Percentiles rank a stretch among this genome's conserved stretches.
Conservation (phyloP, 306 rosid genomes). For the Argentina anserina region DNA sequence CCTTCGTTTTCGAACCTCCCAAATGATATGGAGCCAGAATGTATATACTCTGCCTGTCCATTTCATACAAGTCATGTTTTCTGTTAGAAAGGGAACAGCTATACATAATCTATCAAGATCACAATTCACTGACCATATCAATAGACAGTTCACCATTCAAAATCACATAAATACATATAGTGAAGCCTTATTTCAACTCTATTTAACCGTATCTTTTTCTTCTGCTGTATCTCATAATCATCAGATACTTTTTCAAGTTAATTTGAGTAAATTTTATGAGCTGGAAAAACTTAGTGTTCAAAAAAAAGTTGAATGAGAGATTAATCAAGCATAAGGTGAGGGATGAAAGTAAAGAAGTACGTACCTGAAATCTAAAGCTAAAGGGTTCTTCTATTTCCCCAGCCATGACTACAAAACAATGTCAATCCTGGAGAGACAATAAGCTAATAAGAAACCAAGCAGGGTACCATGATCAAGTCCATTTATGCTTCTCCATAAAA, state of each 20-base stretch:
- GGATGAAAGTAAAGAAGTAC: slow-evolving; percentile 19
- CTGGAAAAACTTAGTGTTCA: no score
- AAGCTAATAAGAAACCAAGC: slow-evolving; percentile 7
- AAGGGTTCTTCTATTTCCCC: slow-evolving; percentile 57
- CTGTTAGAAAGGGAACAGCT: slow-evolving; percentile 1
- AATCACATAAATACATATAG: not conserved
- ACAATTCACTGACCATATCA: not conserved
- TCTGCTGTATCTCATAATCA: not conserved
- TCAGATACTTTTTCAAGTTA: not conserved
- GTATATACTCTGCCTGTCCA: slow-evolving; percentile 61
- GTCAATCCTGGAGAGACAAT: slow-evolving; percentile 27
- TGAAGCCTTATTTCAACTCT: not conserved
- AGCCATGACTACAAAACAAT: slow-evolving; percentile 45
- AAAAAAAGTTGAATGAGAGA: not conserved
- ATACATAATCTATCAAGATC: not conserved
- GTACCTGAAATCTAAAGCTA: slow-evolving; percentile 53
- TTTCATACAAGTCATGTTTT: slow-evolving; percentile 25
- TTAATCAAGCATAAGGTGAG: slow-evolving; percentile 7
- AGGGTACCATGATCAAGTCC: not conserved
- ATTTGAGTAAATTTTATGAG: not conserved
- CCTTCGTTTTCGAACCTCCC: slow-evolving; percentile 72
- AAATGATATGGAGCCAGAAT: slow-evolving; percentile 80
- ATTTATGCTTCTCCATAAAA: not conserved
- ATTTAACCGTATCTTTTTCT: not conserved
- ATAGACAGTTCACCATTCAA: not conserved